Evolutionary conservation across 352 stramenopile species (phyloP), one percentile per base, ranked within the genome.

Genomic region (Phytophthora macrochlamydospora): DNA sequence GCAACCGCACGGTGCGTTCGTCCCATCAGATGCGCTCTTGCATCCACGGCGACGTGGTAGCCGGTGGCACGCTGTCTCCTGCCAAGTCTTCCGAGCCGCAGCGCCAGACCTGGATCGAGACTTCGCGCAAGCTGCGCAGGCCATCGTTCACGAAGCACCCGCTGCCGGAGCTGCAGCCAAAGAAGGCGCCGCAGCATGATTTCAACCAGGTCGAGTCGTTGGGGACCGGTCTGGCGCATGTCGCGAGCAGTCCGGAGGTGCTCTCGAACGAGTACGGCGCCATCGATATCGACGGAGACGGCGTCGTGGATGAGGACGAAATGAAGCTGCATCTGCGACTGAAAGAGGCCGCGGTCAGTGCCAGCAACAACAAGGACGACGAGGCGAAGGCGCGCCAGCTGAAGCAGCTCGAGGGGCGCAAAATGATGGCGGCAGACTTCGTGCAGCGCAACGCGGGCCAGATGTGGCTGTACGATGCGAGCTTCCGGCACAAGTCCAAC

Each of bases 341-440:
- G 2, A 54, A 84, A 44, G 76, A 89, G 45, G 66, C 65, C 24
- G 66, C 62, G 8, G 57, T 64, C 9, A 65, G 56, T 12, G 40
- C 46, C 51, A 33, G 54, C 43, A 56, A 52, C 42, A 60, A 57
- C 3, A 7, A 33, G 1, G n/a, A 31, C 28, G 53, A 42, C 29
- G 60, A 58, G n/a, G 6, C 48, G 52, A 57, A 53, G 31, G 45
- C 59, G 7, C 73, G 73, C 12, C 67, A 78, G 18, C 51, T 59
- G 0, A 71, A 90, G 44, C 83, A 91, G 55, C 35, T 81, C 40
- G 78, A 80, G 35, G 83, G 78, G 0, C 78, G 80, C 24, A 73
- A 56, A 33, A 76, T 89, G 64, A 89, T 91, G 80, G 83, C 76
- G 11, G 57, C 56, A 12, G 82, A 91, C 51, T 89, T 91, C 59